These are phyloP conservation scores for Metschnikowia lachancei DNA, from an alignment of 805 yeast genomes.

Conservation along the genomic window DNA sequence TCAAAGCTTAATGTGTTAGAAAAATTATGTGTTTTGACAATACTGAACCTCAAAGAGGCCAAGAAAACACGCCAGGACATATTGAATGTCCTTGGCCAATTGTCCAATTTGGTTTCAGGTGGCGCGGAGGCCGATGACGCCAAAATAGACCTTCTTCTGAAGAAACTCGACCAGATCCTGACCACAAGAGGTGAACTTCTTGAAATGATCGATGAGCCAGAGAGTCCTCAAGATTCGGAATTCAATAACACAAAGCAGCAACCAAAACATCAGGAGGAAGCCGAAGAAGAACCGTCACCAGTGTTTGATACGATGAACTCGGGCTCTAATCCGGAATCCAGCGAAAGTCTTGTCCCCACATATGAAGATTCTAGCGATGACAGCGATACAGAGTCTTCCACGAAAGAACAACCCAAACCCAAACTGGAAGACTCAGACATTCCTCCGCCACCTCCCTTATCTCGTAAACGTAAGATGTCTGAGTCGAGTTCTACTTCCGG, in stretches of 20 bases:
- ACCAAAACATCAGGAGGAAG: constrained; percentile 20
- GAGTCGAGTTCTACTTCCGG: constrained; percentile 25
- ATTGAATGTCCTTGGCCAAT: constrained; percentile 25
- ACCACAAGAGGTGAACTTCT: constrained; percentile 33
- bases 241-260: constrained; percentile 15
- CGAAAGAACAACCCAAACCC: not conserved
- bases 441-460: not conserved
- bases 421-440: not conserved
- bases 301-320: constrained; percentile 19
- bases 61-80: constrained; percentile 29
- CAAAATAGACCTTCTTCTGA: constrained; percentile 30
- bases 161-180: constrained; percentile 27
- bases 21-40: constrained; percentile 34
- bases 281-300: constrained; percentile 32
- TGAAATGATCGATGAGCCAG: constrained; percentile 24
- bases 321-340: not conserved
- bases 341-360: constrained; percentile 14
- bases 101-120: constrained; percentile 25
- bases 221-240: not conserved
- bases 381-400: constrained; percentile 17
- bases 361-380: constrained; percentile 19
- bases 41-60: constrained; percentile 32
- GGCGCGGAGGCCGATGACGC: constrained; percentile 33
- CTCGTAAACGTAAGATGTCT: constrained; percentile 16
- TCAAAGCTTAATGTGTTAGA: constrained; percentile 40